Conservation (phyloP, 1,284 basidiomycete species). For the Trametes versicolor region DNA sequence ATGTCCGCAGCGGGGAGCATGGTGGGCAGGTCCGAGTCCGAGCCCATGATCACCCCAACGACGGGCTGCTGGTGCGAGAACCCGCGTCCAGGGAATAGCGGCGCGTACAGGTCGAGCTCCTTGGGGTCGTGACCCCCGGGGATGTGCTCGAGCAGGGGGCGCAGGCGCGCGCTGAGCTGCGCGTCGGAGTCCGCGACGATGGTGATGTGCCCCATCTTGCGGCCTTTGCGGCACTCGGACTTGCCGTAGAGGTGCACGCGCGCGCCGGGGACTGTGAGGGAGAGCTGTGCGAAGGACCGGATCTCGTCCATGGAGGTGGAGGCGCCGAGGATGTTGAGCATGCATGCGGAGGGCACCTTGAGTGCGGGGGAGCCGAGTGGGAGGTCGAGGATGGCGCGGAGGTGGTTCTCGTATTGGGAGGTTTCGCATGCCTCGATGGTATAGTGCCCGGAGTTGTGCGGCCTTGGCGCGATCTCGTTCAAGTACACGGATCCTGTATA, state of each 20-base stretch:
- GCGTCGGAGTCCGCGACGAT: slow-evolving; percentile 88
- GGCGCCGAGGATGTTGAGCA: slow-evolving; percentile 95
- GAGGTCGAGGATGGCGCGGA: slow-evolving; percentile 93
- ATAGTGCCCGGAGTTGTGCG: slow-evolving; percentile 99
- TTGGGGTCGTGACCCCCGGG: slow-evolving; percentile 58
- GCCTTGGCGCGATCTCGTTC: slow-evolving; percentile 99
- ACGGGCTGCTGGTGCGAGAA: slow-evolving; percentile 79
- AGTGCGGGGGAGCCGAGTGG: slow-evolving; percentile 92
- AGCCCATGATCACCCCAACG: slow-evolving; percentile 98
- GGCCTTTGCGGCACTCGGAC: slow-evolving; percentile 85
- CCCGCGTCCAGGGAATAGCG: slow-evolving; percentile 54
- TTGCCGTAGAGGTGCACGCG: slow-evolving; percentile 96
- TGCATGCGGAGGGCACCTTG: slow-evolving; percentile 88
- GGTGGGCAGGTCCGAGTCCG: slow-evolving; percentile 95
- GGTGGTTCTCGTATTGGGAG: slow-evolving; percentile 98
- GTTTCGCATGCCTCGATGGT: slow-evolving; percentile 98
- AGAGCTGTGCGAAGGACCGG: slow-evolving; percentile 60
- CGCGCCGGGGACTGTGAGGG: slow-evolving; percentile 80
- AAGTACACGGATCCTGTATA: slow-evolving; percentile 78
- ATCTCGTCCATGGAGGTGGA: slow-evolving; percentile 74
- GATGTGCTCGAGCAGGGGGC: slow-evolving; percentile 73
- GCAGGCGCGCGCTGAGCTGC: slow-evolving; percentile 74
- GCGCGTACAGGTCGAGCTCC: slow-evolving; percentile 68
- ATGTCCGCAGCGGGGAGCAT: slow-evolving; percentile 93
- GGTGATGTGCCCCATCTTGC: slow-evolving; percentile 99